These are phyloP conservation scores for Medicago arabica DNA, from an alignment of 306 rosid genomes.

Conservation along the genomic window DNA sequence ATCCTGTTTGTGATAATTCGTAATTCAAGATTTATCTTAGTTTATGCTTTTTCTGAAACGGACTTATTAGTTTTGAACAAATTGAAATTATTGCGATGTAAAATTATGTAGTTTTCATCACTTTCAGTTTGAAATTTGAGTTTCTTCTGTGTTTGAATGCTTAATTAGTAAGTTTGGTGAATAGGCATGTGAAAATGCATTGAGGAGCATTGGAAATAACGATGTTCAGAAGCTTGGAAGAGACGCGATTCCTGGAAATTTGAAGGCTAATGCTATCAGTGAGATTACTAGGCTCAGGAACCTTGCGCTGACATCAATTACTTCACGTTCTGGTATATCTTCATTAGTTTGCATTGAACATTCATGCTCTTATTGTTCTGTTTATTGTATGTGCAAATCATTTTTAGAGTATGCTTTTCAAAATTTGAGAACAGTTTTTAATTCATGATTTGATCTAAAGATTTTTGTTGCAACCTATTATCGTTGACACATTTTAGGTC, in stretches of 20 bases:
- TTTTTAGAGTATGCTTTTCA: constrained; percentile 13
- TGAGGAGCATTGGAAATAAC: constrained; percentile 48
- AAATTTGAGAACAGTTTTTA: constrained; percentile 13
- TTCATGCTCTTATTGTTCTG: constrained; percentile 31
- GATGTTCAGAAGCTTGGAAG: constrained; percentile 48
- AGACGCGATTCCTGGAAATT: constrained; percentile 38
- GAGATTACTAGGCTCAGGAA: constrained; percentile 62
- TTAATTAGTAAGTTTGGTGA: constrained; percentile 34
- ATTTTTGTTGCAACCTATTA: constrained; percentile 9
- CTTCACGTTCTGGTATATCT: constrained; percentile 71
- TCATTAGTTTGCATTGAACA: constrained; percentile 8
- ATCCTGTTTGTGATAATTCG: background rate
- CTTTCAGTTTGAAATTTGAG: background rate
- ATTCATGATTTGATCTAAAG: constrained; percentile 1
- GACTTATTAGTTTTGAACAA: too few relatives aligned
- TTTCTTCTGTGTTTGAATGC: constrained; percentile 1
- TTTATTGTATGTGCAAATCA: background rate
- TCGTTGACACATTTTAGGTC: too few relatives aligned
- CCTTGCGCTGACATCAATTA: constrained; percentile 54
- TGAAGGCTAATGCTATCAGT: constrained; percentile 41
- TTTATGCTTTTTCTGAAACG: too few relatives aligned
- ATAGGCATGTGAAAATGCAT: constrained; percentile 79
- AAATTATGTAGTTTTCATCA: background rate
- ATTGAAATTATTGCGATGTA: too few relatives aligned
- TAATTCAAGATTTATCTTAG: background rate